Base-by-base conservation (phyloP, 441 rosid species). In the Melastoma candidum region DNA sequence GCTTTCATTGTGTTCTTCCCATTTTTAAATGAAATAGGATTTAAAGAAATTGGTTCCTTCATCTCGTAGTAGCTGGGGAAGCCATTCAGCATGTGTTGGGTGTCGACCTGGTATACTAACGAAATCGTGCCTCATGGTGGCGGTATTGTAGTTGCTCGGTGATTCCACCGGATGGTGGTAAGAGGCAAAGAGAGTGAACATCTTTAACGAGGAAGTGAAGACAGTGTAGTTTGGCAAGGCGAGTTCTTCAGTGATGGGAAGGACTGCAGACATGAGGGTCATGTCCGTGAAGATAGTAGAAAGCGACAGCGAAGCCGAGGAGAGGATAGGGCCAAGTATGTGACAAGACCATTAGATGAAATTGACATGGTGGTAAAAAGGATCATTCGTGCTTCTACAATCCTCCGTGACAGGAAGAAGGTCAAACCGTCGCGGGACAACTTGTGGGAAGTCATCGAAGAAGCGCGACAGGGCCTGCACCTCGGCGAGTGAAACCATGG, bases 171-270 rank as follows among this genome's bases (percentile, higher is more conserved):
- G 8, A 46, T 46, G 27, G 17, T 56, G 69, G 56, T 54, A 55
- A 43, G 59, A 49, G 1, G 53, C 7, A 14, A 64, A 45, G 39
- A 74, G 61, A 29, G 76, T 47, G n/a, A 58, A 57, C 76, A 76
- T 67, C 27, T 58, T 54, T 2, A 68, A 74, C 0, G 79, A 68
- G 6, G 79, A 68, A 10, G 73, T 65, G 68, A 74, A 74, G 58
- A 74, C 46, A 32, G 69, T 47, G 53, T 67, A 72, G 39, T 55
- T 53, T 1, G 68, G 74, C 29, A 73, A 64, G 44, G 47, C 12
- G 1, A 74, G 58, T 1, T 48, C 43, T 29, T 41, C 5, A 43
- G 75, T 61, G 53, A 65, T 36, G 3, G 32, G 56, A 61, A 13
- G 69, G 72, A 53, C 67, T 56, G 57, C 44, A n/a, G 48, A 69